These are phyloP conservation scores for Xylaria grammica DNA, from an alignment of 495 filamentous ascomycete species.

Conservation along the genomic window DNA sequence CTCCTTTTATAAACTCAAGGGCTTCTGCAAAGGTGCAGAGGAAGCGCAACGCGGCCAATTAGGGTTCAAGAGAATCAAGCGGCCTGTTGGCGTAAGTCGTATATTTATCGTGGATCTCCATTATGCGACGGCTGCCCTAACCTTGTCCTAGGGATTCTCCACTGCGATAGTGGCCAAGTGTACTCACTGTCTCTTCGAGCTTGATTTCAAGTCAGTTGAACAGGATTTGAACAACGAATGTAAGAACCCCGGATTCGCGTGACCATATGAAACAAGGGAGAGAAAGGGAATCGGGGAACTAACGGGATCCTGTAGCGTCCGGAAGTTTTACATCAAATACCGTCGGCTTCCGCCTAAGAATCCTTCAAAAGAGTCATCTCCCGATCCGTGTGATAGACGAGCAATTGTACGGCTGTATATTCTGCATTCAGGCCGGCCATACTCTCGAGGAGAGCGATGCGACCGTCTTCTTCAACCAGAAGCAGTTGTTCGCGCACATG, in stretches of 20 bases:
- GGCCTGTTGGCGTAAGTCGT: constrained; percentile 37
- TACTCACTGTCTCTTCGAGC: constrained; percentile 46
- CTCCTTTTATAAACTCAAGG: constrained; percentile 48
- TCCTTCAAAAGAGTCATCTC: constrained; percentile 51
- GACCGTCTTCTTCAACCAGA: constrained; percentile 49
- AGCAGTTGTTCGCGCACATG: constrained; percentile 45
- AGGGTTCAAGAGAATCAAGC: constrained; percentile 45
- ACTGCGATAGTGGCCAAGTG: constrained; percentile 43
- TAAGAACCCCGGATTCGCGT: constrained; percentile 23
- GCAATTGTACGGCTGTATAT: constrained; percentile 46
- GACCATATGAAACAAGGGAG: background rate
- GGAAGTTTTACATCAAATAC: constrained; percentile 41
- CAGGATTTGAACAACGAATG: constrained; percentile 43
- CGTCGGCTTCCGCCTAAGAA: constrained; percentile 45
- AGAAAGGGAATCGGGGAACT: background rate
- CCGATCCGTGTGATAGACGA: constrained; percentile 42
- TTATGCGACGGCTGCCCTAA: background rate
- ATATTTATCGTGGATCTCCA: background rate
- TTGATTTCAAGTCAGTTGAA: constrained; percentile 44
- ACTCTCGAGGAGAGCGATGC: constrained; percentile 47
- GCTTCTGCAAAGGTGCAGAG: constrained; percentile 50
- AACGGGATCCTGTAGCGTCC: constrained; percentile 29
- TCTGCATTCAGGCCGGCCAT: constrained; percentile 45
- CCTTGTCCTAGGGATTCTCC: constrained; percentile 32
- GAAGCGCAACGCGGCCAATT: constrained; percentile 40